Evolutionary conservation across 2,329 filamentous ascomycete genomes (phyloP).

Genomic region (Emergomyces orientalis): DNA sequence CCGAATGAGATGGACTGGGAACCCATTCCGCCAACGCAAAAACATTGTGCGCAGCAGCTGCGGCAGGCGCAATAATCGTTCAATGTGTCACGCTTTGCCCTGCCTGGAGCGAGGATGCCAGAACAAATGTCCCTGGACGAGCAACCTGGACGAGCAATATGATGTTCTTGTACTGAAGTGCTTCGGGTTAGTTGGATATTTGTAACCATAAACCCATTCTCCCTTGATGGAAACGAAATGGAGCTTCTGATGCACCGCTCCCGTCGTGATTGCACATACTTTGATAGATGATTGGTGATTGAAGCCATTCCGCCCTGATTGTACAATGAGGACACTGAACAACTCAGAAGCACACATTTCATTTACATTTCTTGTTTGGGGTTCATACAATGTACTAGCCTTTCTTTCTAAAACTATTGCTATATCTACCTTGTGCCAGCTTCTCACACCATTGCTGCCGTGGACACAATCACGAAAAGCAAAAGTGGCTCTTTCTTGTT

Average conservation of each 20-base stretch:
- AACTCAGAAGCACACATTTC: neutral
- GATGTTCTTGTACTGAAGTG: neutral
- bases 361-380: neutral
- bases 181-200: neutral
- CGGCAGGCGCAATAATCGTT: neutral
- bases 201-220: neutral
- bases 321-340: neutral
- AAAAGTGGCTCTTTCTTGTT: neutral
- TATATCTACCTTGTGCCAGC: neutral
- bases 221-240: neutral
- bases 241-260: neutral
- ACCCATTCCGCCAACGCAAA: neutral
- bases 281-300: neutral
- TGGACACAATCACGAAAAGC: neutral
- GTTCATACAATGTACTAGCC: neutral
- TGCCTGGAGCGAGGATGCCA: neutral
- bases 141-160: neutral
- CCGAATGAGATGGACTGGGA: constrained; percentile 3
- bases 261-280: neutral
- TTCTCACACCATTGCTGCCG: neutral
- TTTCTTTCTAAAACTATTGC: neutral
- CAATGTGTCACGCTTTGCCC: neutral
- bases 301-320: neutral
- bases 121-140: neutral
- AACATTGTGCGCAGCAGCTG: neutral